Evolutionary conservation across 768 basidiomycete species (phyloP), one percentile per base, ranked within the genome.

Genomic region (Suillus bovinus): DNA sequence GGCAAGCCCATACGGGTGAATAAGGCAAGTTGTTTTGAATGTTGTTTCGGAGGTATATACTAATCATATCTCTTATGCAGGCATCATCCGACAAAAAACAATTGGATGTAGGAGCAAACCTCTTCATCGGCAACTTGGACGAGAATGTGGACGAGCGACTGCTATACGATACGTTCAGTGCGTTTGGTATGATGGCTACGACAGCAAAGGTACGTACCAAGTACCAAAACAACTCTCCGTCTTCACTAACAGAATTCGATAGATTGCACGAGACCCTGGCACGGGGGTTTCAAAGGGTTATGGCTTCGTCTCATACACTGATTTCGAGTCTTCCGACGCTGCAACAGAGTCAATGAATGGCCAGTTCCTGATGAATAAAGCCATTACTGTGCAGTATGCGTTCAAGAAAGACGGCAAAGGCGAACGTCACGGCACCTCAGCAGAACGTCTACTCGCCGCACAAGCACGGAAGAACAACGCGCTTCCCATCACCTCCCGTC

Each of bases 331-430:
- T 9, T 93, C 97, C 41, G 97, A 99, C 74, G 93, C 93, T 5
- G 96, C 97, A 20, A 84, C 96, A 61, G 97, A 98, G 74, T 86
- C 93, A 11, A 98, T 99, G 96, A 96, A 98, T 68, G 87, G 88
- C 42, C 96, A 99, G 71, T 98, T 94, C 85, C 82, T 99, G 53
- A 96, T 96, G 90, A 98, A 99, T 82, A 98, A 98, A 78, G 91
- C 95, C 59, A 93, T 99, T 71, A 88, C 90, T 20, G 95, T 97
- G 13, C 95, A 98, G 73, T 99, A 97, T 74, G 96, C 97, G 2
- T 98, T 99, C 84, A 99, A 99, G 79, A 99, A 99, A 79, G 97
- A 99, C 71, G 95, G 94, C 49, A 96, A 98, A 72, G 96, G 96
- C 61, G 97, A 99, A 76, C 86, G 97, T 5, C 97, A 99, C 70